Evolutionary conservation across 192 early-diverging fungal genomes (phyloP).

Genomic region (Coemansia guatemalensis): DNA sequence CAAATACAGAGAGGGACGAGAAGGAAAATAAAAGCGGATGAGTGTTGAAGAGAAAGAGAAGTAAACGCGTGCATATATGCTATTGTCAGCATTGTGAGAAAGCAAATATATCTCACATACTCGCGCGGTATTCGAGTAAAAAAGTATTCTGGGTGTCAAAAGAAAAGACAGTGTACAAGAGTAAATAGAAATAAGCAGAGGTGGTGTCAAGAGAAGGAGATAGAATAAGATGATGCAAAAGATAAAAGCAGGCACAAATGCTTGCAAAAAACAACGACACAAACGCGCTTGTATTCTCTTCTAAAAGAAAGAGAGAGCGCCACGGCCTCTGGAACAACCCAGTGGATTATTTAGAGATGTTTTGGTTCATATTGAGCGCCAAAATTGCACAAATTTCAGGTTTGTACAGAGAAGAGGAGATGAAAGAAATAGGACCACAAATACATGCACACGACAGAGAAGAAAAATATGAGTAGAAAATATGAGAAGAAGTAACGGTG

Average conservation of each 20-base stretch:
- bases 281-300: not conserved
- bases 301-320: not conserved
- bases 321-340: not conserved
- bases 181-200: constrained; percentile 2
- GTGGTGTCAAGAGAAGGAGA: not conserved
- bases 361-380: not conserved
- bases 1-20: constrained; percentile 5
- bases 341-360: not conserved
- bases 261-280: not conserved
- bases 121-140: not conserved
- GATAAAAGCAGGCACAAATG: not conserved
- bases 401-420: not conserved
- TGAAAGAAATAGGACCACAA: constrained; percentile 1
- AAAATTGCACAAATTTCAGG: not conserved
- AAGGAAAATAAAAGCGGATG: not conserved
- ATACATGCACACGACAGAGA: constrained; percentile 6
- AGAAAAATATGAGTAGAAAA: constrained; percentile 8
- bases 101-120: constrained; percentile 3
- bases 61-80: not conserved
- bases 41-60: not conserved
- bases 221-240: not conserved
- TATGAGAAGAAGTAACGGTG: constrained; percentile 5
- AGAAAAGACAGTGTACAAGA: not conserved
- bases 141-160: not conserved
- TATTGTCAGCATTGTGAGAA: not conserved